Evolutionary conservation across 768 basidiomycete species (phyloP).

Genomic region (Kwoniella dejecticola): DNA sequence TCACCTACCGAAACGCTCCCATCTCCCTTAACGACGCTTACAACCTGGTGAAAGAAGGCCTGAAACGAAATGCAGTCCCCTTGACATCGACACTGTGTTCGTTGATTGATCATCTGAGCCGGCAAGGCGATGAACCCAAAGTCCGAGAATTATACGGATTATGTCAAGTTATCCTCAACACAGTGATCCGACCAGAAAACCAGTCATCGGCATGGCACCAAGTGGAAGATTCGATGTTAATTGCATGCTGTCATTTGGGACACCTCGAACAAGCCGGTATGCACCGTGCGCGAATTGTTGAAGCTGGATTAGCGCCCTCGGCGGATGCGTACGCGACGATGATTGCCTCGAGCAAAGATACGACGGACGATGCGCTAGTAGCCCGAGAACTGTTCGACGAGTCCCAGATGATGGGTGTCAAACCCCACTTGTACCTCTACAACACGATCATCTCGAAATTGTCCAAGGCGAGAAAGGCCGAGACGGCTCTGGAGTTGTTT

Average conservation of each 20-base stretch:
- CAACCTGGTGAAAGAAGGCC: conserved; percentile 58
- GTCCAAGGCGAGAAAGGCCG: conserved; percentile 89
- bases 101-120: conserved; percentile 71
- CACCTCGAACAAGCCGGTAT: conserved; percentile 76
- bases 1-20: conserved; percentile 31
- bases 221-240: conserved; percentile 87
- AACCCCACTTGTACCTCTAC: conserved; percentile 83
- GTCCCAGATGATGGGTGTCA: conserved; percentile 67
- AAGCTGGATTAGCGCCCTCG: conserved; percentile 73
- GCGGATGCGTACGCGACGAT: conserved; percentile 91
- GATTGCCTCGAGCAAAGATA: conserved; percentile 83
- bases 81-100: conserved; percentile 61
- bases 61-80: conserved; percentile 26
- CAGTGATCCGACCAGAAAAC: conserved; percentile 58
- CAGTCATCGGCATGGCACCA: conserved; percentile 69
- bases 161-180: conserved; percentile 66
- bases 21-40: conserved; percentile 59
- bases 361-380: conserved; percentile 90
- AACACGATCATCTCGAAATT: conserved; percentile 98
- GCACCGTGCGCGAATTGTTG: conserved; percentile 75
- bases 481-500: conserved; percentile 84
- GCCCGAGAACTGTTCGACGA: conserved; percentile 84
- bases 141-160: conserved; percentile 68
- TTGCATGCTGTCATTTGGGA: conserved; percentile 78
- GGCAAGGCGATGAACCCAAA: conserved; percentile 64